Conservation (phyloP, 2,329 filamentous ascomycete genomes). For the Cephalotrichum gorgonifer region DNA sequence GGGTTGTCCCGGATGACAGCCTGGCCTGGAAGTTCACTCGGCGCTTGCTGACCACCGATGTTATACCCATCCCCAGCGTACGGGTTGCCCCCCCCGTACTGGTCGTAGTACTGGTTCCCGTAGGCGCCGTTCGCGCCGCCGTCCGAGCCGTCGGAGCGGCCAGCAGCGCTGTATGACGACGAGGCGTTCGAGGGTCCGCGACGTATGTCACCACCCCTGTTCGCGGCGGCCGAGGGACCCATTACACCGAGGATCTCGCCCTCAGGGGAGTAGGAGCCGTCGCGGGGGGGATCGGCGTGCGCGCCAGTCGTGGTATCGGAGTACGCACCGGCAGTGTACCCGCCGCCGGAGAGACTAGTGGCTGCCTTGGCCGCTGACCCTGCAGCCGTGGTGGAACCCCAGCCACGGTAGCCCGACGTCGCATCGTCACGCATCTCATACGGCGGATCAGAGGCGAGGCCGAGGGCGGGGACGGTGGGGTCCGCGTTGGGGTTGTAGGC, state of each 20-base stretch:
- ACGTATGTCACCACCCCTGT: constrained; percentile 56
- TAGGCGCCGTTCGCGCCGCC: constrained; percentile 35
- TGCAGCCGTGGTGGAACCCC: constrained; percentile 65
- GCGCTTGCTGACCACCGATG: constrained; percentile 26
- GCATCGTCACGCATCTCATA: constrained; percentile 73
- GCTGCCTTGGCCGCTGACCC: constrained; percentile 73
- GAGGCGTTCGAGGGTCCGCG: constrained; percentile 92
- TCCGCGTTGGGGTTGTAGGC: constrained; percentile 97
- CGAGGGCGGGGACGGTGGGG: constrained; percentile 56
- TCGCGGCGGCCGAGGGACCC: constrained; percentile 60
- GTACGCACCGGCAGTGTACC: constrained; percentile 47
- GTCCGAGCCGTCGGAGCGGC: constrained; percentile 61
- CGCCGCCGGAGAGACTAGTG: constrained; percentile 74
- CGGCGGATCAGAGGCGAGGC: constrained; percentile 35
- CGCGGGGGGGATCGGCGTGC: constrained; percentile 46
- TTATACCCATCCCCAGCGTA: constrained; percentile 35
- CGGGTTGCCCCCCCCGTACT: constrained; percentile 46
- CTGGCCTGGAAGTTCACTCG: constrained; percentile 40
- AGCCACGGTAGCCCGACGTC: constrained; percentile 78
- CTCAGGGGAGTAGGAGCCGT: constrained; percentile 47
- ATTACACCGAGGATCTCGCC: constrained; percentile 77
- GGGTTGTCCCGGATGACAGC: constrained; percentile 90
- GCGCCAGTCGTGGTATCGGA: constrained; percentile 67
- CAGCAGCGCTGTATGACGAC: constrained; percentile 81
- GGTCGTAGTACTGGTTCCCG: constrained; percentile 44